phyloP scores from a whole-genome alignment of 2,329 filamentous ascomycete genomes.

The Podosphaera xanthii region DNA sequence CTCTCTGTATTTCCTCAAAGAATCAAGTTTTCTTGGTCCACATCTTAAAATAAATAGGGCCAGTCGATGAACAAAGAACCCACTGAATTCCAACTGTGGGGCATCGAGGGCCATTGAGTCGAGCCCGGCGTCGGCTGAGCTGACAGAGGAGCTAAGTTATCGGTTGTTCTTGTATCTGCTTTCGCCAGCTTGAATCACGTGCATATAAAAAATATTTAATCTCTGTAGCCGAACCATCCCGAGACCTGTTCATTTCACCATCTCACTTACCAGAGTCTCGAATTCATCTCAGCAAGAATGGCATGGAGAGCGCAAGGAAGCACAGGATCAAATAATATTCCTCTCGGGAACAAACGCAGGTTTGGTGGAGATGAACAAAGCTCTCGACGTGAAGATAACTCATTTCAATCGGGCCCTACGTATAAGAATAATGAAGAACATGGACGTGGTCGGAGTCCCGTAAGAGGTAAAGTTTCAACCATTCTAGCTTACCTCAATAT shows the following conservation, averaged over 20 bases:
- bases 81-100: no score
- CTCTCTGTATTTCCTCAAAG: no score
- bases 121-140: no score
- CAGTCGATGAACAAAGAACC: no score
- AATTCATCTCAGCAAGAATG: conserved; percentile 22
- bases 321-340: conserved; percentile 96
- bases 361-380: conserved; percentile 39
- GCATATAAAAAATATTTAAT: no score
- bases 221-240: no score
- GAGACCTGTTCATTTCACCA: neutral
- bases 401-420: conserved; percentile 10
- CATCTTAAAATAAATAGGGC: no score
- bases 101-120: no score
- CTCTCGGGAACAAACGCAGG: conserved; percentile 62
- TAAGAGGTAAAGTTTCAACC: conserved; percentile 35
- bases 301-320: conserved; percentile 58
- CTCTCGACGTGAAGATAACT: conserved; percentile 13
- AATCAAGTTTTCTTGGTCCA: no score
- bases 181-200: no score
- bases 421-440: conserved; percentile 15
- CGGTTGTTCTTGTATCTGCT: no score
- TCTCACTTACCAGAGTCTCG: neutral
- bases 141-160: no score
- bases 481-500: neutral
- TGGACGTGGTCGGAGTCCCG: conserved; percentile 86